These are phyloP conservation scores for Apiotrichum porosum DNA, from an alignment of 1,284 basidiomycete genomes.

Conservation along the genomic window DNA sequence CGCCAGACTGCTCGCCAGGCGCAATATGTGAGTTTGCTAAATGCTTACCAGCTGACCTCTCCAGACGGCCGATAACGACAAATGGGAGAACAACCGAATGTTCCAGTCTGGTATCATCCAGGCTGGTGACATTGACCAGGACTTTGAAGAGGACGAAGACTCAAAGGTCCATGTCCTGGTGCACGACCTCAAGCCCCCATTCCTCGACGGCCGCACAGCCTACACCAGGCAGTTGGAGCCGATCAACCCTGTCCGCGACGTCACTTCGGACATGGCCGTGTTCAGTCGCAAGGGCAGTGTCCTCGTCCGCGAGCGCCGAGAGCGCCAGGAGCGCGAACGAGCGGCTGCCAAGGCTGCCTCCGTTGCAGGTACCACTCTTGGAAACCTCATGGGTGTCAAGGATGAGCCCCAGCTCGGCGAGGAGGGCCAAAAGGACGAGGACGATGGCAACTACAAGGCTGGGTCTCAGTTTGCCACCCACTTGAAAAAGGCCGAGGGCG, in stretches of 20 bases:
- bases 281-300: conserved; percentile 94
- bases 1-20: conserved; percentile 86
- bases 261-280: conserved; percentile 87
- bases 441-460: conserved; percentile 73
- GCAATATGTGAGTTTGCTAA: conserved; percentile 66
- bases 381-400: conserved; percentile 96
- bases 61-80: conserved; percentile 92
- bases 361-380: conserved; percentile 84
- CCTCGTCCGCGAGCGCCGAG: conserved; percentile 89
- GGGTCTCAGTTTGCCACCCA: conserved; percentile 96
- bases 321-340: conserved; percentile 90
- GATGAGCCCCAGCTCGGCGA: conserved; percentile 66
- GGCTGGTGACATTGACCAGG: conserved; percentile 74
- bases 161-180: conserved; percentile 95
- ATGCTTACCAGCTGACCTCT: not conserved
- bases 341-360: conserved; percentile 90
- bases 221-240: conserved; percentile 97
- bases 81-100: conserved; percentile 98
- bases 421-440: conserved; percentile 56
- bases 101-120: conserved; percentile 89
- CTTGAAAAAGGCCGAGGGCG: conserved; percentile 70
- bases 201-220: conserved; percentile 91
- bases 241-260: conserved; percentile 91
- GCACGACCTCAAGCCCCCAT: conserved; percentile 95
- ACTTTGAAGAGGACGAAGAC: conserved; percentile 89